Evolutionary conservation across 108 stramenopile genomes (phyloP).

Genomic region (Skeletonema tropicum): DNA sequence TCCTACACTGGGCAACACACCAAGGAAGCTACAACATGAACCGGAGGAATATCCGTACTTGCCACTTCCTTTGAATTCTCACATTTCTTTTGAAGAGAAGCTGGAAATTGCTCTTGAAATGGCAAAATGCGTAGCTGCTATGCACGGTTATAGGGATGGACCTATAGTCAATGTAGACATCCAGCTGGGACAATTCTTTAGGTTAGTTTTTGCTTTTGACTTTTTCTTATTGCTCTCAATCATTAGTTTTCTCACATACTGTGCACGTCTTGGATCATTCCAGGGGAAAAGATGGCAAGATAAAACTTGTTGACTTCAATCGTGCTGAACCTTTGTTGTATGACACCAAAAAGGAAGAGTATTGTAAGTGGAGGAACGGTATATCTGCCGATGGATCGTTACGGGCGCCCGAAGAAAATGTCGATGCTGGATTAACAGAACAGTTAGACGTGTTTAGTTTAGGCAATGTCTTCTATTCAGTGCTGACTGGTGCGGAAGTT

Average conservation of each 20-base stretch:
- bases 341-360: conserved; percentile 49
- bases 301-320: conserved; percentile 87
- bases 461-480: conserved; percentile 68
- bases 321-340: conserved; percentile 73
- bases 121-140: conserved; percentile 64
- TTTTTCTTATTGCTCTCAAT: not conserved
- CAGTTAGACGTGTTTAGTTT: conserved; percentile 74
- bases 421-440: conserved; percentile 50
- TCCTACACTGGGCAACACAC: conserved; percentile 35
- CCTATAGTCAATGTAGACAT: conserved; percentile 76
- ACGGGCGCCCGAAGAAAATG: conserved; percentile 69
- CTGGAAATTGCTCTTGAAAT: conserved; percentile 63
- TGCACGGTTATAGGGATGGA: conserved; percentile 70
- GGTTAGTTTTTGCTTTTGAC: not conserved
- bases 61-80: conserved; percentile 44
- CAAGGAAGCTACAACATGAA: conserved; percentile 22
- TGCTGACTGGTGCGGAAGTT: conserved; percentile 47
- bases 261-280: not conserved
- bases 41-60: conserved; percentile 11
- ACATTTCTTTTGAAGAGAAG: conserved; percentile 56
- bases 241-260: not conserved
- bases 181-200: conserved; percentile 67
- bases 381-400: conserved; percentile 30
- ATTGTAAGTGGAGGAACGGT: conserved; percentile 71
- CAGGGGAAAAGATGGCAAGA: conserved; percentile 34